Base-by-base conservation (phyloP, 139 green algal species). In the Ettlia oleoabundans region DNA sequence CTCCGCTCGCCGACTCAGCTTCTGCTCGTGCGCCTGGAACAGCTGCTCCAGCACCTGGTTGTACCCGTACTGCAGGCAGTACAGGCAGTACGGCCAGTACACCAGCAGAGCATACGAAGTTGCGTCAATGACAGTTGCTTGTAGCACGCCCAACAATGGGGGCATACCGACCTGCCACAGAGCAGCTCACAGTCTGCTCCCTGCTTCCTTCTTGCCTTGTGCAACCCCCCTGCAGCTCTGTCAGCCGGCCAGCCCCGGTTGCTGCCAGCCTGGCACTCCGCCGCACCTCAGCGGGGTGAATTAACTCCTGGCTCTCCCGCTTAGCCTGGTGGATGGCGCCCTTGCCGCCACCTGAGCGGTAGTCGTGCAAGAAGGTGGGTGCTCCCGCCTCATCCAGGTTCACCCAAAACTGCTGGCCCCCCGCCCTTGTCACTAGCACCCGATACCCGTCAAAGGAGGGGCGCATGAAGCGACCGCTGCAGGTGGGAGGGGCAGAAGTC, bases 21-120 rank as follows among this genome's bases (percentile, higher is more conserved):
- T 81, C 86, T 93, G 86, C 86, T 95, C 91, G 63, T 91, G 92
- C 13, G 92, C 91, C 85, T 94, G 85, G 86, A 95, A 97, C 15
- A 97, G 82, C 90, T 96, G 92, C 53, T 90, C 87, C 63, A 95
- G 90, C 28, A 95, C n/a, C 69, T 92, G 90, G 40, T 92, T 91
- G 80, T 86, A 91, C n/a, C 90, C 90, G 78, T 86, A 88, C 41
- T 92, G 64, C 47, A 73, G 53, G 5, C n/a, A 7, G 10, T n/a
- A 68, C 26, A 33, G 62, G 53, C 53, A 9, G 53, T 32, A 26
- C 53, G n/a, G 53, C 53, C 53, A 26, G 53, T 26, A 3, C 8
- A 26, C n/a, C 2, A n/a, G n/a, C n/a, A n/a, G n/a, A n/a, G n/a
- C n/a, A n/a, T n/a, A n/a, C n/a, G n/a, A n/a, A n/a, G n/a, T n/a